phyloP scores from a whole-genome alignment of 2,329 filamentous ascomycete species.

The Verticillium albo-atrum region DNA sequence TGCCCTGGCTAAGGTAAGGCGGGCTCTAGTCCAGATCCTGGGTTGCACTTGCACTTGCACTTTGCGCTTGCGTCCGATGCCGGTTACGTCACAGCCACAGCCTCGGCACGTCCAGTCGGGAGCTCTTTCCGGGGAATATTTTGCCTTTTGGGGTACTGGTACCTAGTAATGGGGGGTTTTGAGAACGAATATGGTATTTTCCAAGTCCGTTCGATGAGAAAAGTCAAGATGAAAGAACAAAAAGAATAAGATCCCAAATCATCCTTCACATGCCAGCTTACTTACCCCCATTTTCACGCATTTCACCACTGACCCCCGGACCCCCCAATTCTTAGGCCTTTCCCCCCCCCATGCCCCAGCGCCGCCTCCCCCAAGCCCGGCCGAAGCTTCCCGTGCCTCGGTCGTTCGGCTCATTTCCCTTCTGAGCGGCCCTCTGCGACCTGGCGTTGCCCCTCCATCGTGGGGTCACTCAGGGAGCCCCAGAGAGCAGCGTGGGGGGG shows the following conservation, averaged over 20 bases:
- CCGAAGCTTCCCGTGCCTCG: conserved; percentile 6
- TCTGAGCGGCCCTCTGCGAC: neutral
- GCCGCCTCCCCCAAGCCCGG: neutral
- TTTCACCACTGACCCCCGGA: neutral
- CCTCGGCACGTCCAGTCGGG: neutral
- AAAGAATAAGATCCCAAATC: neutral
- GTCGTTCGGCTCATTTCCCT: conserved; percentile 12
- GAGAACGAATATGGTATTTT: neutral
- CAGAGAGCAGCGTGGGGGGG: neutral
- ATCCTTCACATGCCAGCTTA: neutral
- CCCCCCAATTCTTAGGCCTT: neutral
- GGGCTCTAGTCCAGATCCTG: neutral
- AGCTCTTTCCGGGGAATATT: neutral
- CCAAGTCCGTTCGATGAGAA: neutral
- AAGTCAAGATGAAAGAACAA: neutral
- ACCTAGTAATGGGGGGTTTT: neutral
- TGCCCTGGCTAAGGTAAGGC: neutral
- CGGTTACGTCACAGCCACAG: neutral
- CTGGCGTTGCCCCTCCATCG: neutral
- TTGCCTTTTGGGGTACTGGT: neutral
- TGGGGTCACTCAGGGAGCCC: neutral
- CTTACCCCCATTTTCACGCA: neutral
- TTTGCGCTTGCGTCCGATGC: neutral
- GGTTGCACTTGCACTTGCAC: neutral
- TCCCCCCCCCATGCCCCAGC: neutral